These are phyloP conservation scores for Zasmidium angulare DNA, from an alignment of 2,329 filamentous ascomycete genomes.

Conservation along the genomic window DNA sequence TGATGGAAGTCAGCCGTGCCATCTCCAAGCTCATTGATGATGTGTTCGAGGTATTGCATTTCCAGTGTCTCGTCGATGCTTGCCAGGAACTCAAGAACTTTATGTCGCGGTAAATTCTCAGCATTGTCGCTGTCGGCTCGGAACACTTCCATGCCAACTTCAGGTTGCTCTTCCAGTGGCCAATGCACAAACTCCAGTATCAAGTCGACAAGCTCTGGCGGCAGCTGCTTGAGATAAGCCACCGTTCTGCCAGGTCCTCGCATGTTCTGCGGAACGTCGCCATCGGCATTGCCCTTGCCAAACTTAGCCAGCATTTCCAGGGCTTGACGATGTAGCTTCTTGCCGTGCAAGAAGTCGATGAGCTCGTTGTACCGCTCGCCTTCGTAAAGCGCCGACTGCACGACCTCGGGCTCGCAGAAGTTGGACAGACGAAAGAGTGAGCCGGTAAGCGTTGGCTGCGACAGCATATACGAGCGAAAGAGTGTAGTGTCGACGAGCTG, in stretches of 20 bases:
- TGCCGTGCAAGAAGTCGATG: conserved; percentile 96
- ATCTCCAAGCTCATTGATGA: conserved; percentile 85
- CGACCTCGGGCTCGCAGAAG: conserved; percentile 93
- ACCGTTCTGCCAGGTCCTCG: conserved; percentile 83
- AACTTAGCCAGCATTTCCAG: conserved; percentile 80
- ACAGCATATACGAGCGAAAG: conserved; percentile 94
- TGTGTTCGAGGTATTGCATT: conserved; percentile 81
- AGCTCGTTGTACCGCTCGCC: conserved; percentile 87
- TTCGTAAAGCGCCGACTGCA: conserved; percentile 88
- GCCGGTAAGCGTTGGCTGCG: conserved; percentile 77
- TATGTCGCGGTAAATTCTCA: conserved; percentile 77
- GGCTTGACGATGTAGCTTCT: conserved; percentile 85
- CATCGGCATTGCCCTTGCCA: conserved; percentile 57
- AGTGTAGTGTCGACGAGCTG: conserved; percentile 88
- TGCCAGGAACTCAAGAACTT: conserved; percentile 72
- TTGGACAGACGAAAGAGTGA: conserved; percentile 94
- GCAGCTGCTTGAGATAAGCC: conserved; percentile 83
- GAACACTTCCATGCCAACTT: conserved; percentile 88
- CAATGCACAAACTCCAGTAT: conserved; percentile 90
- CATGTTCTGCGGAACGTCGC: conserved; percentile 54
- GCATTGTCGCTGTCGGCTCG: conserved; percentile 91
- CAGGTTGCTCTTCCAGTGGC: conserved; percentile 72
- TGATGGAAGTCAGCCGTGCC: conserved; percentile 85
- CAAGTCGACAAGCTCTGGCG: conserved; percentile 83
- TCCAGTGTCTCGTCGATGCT: conserved; percentile 70